A percentile compares a stretch with the other conserved stretches of the same genome.
Evolutionary conservation across 75 land plant genomes (phyloP).

Genomic region (Larix kaempferi): DNA sequence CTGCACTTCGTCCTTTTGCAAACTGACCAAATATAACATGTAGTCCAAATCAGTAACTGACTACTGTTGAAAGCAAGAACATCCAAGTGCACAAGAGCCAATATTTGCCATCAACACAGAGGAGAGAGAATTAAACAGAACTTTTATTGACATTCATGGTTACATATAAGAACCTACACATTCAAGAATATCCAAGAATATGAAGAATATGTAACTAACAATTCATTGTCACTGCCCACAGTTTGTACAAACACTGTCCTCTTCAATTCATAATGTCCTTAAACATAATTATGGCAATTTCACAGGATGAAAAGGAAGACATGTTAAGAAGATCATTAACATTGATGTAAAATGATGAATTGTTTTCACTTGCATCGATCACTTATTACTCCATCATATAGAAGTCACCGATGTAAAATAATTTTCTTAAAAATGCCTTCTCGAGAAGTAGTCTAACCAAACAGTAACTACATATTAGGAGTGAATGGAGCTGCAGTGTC

Average conservation of each 20-base stretch:
- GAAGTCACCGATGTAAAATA: no score
- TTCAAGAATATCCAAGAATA: background rate
- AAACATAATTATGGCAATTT: background rate
- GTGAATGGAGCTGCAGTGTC: no score
- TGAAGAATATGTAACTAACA: background rate
- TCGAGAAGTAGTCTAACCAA: no score
- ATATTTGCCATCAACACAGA: background rate
- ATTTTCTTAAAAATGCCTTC: no score
- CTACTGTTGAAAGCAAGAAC: background rate
- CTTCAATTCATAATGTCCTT: background rate
- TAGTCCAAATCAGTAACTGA: background rate
- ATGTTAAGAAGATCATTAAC: no score
- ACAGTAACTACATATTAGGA: no score
- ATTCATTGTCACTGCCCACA: background rate
- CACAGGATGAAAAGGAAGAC: no score
- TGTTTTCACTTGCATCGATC: no score
- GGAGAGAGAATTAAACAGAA: background rate
- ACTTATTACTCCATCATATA: no score
- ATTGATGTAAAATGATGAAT: no score
- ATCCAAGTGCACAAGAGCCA: background rate
- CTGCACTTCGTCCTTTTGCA: constrained; percentile 43
- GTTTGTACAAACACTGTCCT: constrained; percentile 1
- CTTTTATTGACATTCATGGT: background rate
- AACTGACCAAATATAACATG: constrained; percentile 39
- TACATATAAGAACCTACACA: background rate